Evolutionary conservation across 208 protist genomes (phyloP), one percentile per base, ranked within the genome.

Genomic region (Crithidia thermophila): DNA sequence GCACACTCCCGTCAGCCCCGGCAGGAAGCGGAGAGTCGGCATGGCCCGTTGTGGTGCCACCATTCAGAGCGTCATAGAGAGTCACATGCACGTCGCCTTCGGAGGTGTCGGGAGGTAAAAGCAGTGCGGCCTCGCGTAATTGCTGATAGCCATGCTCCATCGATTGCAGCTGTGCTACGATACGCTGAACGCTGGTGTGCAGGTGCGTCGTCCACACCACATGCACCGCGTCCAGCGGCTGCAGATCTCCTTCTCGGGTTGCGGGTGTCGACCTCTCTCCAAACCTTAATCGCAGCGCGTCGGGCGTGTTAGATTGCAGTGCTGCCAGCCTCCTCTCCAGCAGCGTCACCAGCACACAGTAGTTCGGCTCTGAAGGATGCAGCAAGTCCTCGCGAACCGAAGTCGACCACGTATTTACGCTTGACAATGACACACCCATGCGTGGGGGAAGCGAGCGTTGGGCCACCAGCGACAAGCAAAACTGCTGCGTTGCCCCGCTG

Each of bases 271-370:
- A n/a, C n/a, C n/a, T n/a, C n/a, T n/a, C n/a, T n/a, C n/a, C n/a
- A n/a, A n/a, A n/a, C n/a, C n/a, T n/a, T n/a, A n/a, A n/a, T n/a
- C n/a, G n/a, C n/a, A n/a, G 11, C 11, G 2, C 27, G 27, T 8
- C 7, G 1, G 21, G 34, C 27, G 18, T 2, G 6, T 4, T 18
- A 14, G 47, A 31, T n/a, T 21, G 40, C 34, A 10, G 36, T 20
- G 25, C 10, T 51, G n/a, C 10, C 43, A 75, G 61, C 1, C 16
- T 42, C n/a, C 50, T 33, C 27, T 75, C 33, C 31, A 75, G 55
- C 61, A 75, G 21, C n/a, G 27, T 56, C 42, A 69, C 60, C 16
- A 75, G 45, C 23, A 75, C 69, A 4, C 43, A 52, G 34, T 75
- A 75, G 23, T 36, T 43, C 20, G 69, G 52, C 62, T 74, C 67